These are phyloP conservation scores for Candida arabinofermentans DNA, from an alignment of 805 yeast genomes.

Conservation along the genomic window DNA sequence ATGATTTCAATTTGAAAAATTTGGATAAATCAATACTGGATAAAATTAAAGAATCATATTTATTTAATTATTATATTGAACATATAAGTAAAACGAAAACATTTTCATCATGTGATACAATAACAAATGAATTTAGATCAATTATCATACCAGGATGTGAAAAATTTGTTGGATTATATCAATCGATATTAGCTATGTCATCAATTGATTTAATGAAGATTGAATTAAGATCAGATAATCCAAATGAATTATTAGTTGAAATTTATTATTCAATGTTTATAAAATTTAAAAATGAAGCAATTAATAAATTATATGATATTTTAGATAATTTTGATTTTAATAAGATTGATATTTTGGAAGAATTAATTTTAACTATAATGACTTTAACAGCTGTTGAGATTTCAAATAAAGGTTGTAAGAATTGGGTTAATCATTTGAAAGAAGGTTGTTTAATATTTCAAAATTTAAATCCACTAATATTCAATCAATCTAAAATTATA, in stretches of 20 bases:
- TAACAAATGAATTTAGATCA: slow-evolving; percentile 22
- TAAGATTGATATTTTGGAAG: slow-evolving; percentile 21
- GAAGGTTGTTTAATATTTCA: slow-evolving; percentile 29
- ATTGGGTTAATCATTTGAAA: slow-evolving; percentile 29
- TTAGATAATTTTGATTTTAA: slow-evolving; percentile 21
- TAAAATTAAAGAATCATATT: slow-evolving; percentile 7
- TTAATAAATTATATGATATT: slow-evolving; percentile 25
- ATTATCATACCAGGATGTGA: slow-evolving; percentile 25
- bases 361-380: slow-evolving; percentile 25
- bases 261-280: slow-evolving; percentile 9
- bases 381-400: slow-evolving; percentile 30
- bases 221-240: slow-evolving; percentile 4
- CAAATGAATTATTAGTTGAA: slow-evolving; percentile 1
- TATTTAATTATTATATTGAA: slow-evolving; percentile 22
- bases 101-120: slow-evolving; percentile 13
- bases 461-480: slow-evolving; percentile 13
- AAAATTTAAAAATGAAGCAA: slow-evolving; percentile 28
- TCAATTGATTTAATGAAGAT: slow-evolving; percentile 22
- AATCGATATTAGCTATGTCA: slow-evolving; percentile 23
- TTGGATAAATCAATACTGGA: neutral
- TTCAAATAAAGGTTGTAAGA: slow-evolving; percentile 23
- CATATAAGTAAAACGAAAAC: slow-evolving; percentile 22
- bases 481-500: slow-evolving; percentile 22
- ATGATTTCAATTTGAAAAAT: neutral
- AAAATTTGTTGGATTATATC: slow-evolving; percentile 20